Conservation (phyloP, 2,329 filamentous ascomycete genomes). For the Verticillium nonalfalfae region DNA sequence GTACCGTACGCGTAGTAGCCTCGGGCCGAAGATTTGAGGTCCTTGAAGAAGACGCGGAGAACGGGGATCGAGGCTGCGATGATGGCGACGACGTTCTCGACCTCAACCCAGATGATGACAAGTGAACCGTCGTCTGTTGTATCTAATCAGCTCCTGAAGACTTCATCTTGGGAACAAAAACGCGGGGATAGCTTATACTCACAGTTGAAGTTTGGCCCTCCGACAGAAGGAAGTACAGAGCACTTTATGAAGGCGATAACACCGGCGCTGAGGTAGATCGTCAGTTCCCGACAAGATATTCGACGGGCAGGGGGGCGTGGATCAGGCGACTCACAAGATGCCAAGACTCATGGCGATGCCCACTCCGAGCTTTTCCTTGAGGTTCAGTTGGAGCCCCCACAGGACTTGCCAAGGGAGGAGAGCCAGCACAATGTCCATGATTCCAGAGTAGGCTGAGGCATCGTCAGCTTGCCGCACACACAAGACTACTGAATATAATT, state of each 20-base stretch:
- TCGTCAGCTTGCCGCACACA: background rate
- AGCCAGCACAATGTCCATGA: slow-evolving; percentile 32
- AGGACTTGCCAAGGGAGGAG: slow-evolving; percentile 33
- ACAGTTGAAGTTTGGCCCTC: background rate
- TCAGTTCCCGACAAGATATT: background rate
- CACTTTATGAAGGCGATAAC: slow-evolving; percentile 20
- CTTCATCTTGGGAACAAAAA: background rate
- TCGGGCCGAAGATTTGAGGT: slow-evolving; percentile 5
- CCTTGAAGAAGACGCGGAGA: slow-evolving; percentile 18
- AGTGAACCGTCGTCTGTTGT: slow-evolving; percentile 15
- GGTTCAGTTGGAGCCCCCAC: slow-evolving; percentile 29
- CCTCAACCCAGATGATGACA: slow-evolving; percentile 22
- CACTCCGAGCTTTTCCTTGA: slow-evolving; percentile 32
- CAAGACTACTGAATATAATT: background rate
- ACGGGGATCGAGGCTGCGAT: slow-evolving; percentile 25
- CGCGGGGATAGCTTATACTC: background rate
- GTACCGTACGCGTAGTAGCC: slow-evolving; percentile 2
- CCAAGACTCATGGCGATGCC: slow-evolving; percentile 36
- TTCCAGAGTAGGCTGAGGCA: slow-evolving; percentile 20
- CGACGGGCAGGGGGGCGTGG: background rate
- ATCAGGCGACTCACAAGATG: slow-evolving; percentile 26
- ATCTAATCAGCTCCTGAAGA: background rate
- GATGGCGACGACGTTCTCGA: slow-evolving; percentile 20
- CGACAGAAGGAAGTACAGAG: background rate
- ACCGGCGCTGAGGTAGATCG: slow-evolving; percentile 18